phyloP scores from a whole-genome alignment of 1,284 basidiomycete genomes.

The Leccinum fallax region DNA sequence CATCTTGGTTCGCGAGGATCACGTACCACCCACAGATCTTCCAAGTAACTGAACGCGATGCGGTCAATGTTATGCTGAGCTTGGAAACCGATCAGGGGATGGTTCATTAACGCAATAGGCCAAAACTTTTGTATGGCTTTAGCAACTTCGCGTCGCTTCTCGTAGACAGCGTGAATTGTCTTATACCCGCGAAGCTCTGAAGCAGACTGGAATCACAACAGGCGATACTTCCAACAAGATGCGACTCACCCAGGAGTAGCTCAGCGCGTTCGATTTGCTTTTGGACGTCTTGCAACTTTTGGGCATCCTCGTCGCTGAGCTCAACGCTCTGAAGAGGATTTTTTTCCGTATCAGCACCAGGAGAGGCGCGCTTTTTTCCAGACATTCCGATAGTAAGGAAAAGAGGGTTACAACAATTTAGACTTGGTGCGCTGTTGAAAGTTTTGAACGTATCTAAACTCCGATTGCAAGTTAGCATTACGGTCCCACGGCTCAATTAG shows the following conservation, averaged over 20 bases:
- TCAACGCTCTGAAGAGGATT: constrained; percentile 65
- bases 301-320: constrained; percentile 67
- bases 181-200: constrained; percentile 65
- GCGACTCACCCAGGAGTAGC: constrained; percentile 64
- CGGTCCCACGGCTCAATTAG: constrained; percentile 10
- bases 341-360: constrained; percentile 70
- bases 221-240: constrained; percentile 1
- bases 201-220: constrained; percentile 14
- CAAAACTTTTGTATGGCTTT: constrained; percentile 76
- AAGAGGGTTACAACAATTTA: constrained; percentile 9
- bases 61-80: constrained; percentile 71
- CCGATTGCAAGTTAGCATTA: constrained; percentile 24
- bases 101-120: constrained; percentile 76
- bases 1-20: constrained; percentile 67
- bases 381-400: constrained; percentile 26
- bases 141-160: constrained; percentile 64
- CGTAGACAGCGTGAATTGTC: constrained; percentile 60
- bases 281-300: constrained; percentile 61
- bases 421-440: constrained; percentile 10
- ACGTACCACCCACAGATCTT: constrained; percentile 77
- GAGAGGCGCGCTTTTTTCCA: constrained; percentile 74
- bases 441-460: constrained; percentile 33
- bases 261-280: constrained; percentile 70
- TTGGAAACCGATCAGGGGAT: constrained; percentile 59
- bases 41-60: constrained; percentile 72